Percentiles rank a stretch among this genome's conserved stretches.
Evolutionary conservation across 2,329 filamentous ascomycete genomes (phyloP).

Genomic region (Huntiella bhutanensis): DNA sequence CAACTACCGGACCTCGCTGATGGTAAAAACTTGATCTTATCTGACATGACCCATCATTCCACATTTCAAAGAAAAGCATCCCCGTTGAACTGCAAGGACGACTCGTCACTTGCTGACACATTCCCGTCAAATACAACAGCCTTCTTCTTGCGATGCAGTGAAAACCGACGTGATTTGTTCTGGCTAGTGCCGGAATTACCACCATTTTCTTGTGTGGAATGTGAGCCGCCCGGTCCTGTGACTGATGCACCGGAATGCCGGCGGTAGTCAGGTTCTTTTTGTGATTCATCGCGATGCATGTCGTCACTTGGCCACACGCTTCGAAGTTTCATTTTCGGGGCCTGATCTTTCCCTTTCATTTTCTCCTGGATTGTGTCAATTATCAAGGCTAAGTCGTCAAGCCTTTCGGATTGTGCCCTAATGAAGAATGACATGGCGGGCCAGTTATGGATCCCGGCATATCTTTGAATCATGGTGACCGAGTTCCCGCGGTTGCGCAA

Average conservation of each 20-base stretch:
- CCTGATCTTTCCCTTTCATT: background rate
- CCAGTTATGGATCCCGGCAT: slow-evolving; percentile 63
- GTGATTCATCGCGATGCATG: too few species aligned
- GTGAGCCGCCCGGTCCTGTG: too few species aligned
- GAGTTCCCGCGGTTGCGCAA: slow-evolving; percentile 21
- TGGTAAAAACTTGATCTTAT: slow-evolving; percentile 44
- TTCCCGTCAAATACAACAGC: background rate
- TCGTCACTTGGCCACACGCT: too few species aligned
- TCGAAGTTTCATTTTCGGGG: too few species aligned
- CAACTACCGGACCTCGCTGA: slow-evolving; percentile 6
- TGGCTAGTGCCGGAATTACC: background rate
- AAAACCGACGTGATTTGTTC: slow-evolving; percentile 3
- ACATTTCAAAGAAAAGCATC: background rate
- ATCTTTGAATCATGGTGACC: slow-evolving; percentile 39
- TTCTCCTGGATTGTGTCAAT: slow-evolving; percentile 17
- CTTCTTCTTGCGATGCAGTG: slow-evolving; percentile 6
- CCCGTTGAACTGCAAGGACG: background rate
- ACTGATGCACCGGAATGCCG: too few species aligned
- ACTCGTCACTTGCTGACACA: background rate
- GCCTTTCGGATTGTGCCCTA: slow-evolving; percentile 27
- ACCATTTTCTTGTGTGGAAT: background rate
- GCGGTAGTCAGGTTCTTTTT: too few species aligned
- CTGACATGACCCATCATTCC: slow-evolving; percentile 24
- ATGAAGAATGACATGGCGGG: slow-evolving; percentile 50
- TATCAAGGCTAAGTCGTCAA: slow-evolving; percentile 30